A percentile compares a stretch with the other conserved stretches of the same genome.
Evolutionary conservation across 2,329 filamentous ascomycete genomes (phyloP).

Genomic region (Colletotrichum ledebouriae): DNA sequence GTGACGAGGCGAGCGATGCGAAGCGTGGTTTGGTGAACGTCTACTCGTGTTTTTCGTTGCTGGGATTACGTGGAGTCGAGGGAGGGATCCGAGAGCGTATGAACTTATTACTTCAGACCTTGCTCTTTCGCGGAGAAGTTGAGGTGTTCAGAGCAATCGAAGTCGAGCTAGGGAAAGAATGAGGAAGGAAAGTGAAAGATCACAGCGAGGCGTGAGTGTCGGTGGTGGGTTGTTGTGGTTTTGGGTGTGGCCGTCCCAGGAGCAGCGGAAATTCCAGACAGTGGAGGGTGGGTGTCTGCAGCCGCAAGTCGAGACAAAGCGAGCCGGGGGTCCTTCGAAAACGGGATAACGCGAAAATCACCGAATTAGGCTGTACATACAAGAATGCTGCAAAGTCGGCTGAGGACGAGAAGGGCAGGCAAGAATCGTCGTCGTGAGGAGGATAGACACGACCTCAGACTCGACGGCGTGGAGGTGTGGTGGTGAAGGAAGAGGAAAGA

Average conservation of each 20-base stretch:
- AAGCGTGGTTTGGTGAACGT: slow-evolving; percentile 23
- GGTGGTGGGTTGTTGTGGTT: slow-evolving; percentile 40
- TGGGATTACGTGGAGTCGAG: slow-evolving; percentile 33
- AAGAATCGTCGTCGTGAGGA: not conserved
- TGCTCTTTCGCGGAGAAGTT: slow-evolving; percentile 2
- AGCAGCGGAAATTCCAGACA: slow-evolving; percentile 42
- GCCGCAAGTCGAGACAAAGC: slow-evolving; percentile 40
- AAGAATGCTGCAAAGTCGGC: not conserved
- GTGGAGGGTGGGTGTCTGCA: slow-evolving; percentile 36
- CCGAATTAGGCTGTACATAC: slow-evolving; percentile 3
- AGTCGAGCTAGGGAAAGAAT: not conserved
- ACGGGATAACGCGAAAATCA: slow-evolving; percentile 18
- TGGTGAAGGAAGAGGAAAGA: slow-evolving; percentile 39
- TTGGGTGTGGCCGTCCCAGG: slow-evolving; percentile 34
- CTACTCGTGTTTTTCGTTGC: slow-evolving; percentile 39
- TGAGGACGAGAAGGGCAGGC: not conserved
- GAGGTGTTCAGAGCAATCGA: not conserved
- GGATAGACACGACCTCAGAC: slow-evolving; percentile 16
- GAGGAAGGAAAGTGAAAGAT: slow-evolving; percentile 27
- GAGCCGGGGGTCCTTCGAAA: slow-evolving; percentile 35
- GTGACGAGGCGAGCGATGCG: slow-evolving; percentile 18
- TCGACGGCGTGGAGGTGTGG: slow-evolving; percentile 10
- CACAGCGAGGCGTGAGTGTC: slow-evolving; percentile 18
- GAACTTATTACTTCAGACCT: not conserved
- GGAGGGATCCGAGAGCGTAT: slow-evolving; percentile 24